Conservation (phyloP, 1,284 basidiomycete genomes). For the Phlebopus sp. region DNA sequence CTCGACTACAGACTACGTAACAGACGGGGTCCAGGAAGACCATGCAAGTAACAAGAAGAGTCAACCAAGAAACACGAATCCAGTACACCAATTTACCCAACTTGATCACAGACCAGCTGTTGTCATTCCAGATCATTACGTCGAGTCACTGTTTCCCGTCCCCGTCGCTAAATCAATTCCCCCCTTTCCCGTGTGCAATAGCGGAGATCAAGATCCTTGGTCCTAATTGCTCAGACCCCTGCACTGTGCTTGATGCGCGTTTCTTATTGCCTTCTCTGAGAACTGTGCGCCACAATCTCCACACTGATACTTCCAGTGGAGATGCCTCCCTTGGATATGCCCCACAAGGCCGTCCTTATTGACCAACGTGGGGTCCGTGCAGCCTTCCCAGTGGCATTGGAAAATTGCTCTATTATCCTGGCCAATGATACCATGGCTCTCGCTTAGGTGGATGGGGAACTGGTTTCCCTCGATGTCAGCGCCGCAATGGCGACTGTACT, state of each 20-base stretch:
- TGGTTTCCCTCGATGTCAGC: conserved; percentile 16
- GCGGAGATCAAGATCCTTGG: neutral
- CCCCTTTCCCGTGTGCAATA: neutral
- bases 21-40: no score
- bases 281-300: conserved; percentile 22
- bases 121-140: no score
- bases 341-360: conserved; percentile 22
- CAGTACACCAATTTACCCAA: no score
- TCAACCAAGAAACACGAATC: no score
- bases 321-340: conserved; percentile 26
- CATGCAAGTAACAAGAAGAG: no score
- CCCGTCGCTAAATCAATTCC: no score
- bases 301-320: conserved; percentile 27
- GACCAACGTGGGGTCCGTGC: conserved; percentile 15
- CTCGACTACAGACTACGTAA: no score
- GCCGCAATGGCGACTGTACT: conserved; percentile 13
- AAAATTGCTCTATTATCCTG: conserved; percentile 11
- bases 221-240: neutral
- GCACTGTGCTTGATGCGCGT: conserved; percentile 18
- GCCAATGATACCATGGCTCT: conserved; percentile 20
- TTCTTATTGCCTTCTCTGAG: conserved; percentile 13
- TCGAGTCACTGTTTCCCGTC: no score
- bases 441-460: conserved; percentile 19
- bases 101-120: no score
- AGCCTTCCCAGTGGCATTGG: conserved; percentile 24